Base-by-base conservation (phyloP, 176 grass and related monocot species). In the Stipa capillata region DNA sequence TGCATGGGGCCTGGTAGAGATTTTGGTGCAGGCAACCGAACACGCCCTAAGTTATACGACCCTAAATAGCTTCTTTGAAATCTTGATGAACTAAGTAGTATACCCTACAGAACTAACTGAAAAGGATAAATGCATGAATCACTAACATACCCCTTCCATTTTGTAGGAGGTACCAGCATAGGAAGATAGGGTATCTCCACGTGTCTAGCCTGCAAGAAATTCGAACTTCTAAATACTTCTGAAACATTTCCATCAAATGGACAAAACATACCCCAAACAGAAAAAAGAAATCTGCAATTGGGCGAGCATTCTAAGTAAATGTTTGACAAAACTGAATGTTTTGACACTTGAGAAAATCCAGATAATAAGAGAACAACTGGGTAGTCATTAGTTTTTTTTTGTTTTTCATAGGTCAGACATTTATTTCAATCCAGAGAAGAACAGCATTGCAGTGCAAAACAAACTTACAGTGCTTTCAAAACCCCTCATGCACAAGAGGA, bases 391-490 rank as follows among this genome's bases (percentile, higher is more conserved):
- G n/a, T n/a, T n/a, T n/a, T n/a, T n/a, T n/a, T n/a, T n/a, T n/a
- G n/a, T 74, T 63, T 2, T 12, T 39, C 27, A 76, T 56, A 56
- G 75, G 43, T 39, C 16, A 84, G 29, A 34, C 29, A n/a, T 51
- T 12, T 49, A 40, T 33, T 32, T 80, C 36, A 18, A 75, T 20
- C 50, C 12, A 58, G 59, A 69, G 47, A 65, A 80, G 63, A 74
- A 44, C 36, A 45, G 20, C 24, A 68, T 45, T 35, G 34, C 3
- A 24, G 32, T 78, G 45, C 73, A 43, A 60, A 84, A 48, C 40
- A 72, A 90, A 79, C 95, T 90, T 92, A 98, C 95, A 58, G 87
- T 92, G 80, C 85, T 94, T 79, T 94, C 87, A 74, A n/a, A 98
- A 87, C 18, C 91, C 89, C 45, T 87, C 60, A 25, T 92, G 88